Conservation (phyloP, 2,329 filamentous ascomycete species). For the Orbilia brochopaga region DNA sequence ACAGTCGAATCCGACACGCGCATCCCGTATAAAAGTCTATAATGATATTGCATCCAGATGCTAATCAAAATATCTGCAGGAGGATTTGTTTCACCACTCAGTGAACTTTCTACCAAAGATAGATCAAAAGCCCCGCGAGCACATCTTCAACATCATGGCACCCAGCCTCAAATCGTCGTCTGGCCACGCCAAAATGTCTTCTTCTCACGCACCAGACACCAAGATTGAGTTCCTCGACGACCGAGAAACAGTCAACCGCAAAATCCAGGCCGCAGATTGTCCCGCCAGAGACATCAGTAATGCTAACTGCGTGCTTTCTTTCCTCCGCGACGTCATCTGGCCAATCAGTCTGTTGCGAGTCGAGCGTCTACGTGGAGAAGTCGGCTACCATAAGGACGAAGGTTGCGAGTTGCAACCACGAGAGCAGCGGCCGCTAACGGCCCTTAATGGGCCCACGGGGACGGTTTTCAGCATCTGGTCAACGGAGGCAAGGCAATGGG, state of each 20-base stretch:
- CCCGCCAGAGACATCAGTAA: conserved; percentile 14
- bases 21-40: neutral
- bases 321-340: conserved; percentile 41
- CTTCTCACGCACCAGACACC: conserved; percentile 23
- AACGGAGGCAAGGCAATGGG: too few relatives aligned
- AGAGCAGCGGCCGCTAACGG: conserved; percentile 5
- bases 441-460: neutral
- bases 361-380: conserved; percentile 10
- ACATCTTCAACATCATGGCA: conserved; percentile 42
- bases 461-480: conserved; percentile 16
- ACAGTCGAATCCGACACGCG: too few relatives aligned
- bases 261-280: conserved; percentile 31
- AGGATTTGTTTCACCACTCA: conserved; percentile 37
- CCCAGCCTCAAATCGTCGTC: conserved; percentile 30
- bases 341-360: conserved; percentile 32
- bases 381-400: conserved; percentile 26
- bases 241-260: conserved; percentile 10
- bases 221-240: conserved; percentile 45
- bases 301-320: conserved; percentile 23
- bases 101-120: conserved; percentile 35
- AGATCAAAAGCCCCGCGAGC: conserved; percentile 32
- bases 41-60: neutral
- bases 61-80: conserved; percentile 1
- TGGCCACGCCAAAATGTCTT: conserved; percentile 32
- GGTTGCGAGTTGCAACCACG: neutral